phyloP scores from a whole-genome alignment of 768 basidiomycete genomes.

The Leccinellum luteum region DNA sequence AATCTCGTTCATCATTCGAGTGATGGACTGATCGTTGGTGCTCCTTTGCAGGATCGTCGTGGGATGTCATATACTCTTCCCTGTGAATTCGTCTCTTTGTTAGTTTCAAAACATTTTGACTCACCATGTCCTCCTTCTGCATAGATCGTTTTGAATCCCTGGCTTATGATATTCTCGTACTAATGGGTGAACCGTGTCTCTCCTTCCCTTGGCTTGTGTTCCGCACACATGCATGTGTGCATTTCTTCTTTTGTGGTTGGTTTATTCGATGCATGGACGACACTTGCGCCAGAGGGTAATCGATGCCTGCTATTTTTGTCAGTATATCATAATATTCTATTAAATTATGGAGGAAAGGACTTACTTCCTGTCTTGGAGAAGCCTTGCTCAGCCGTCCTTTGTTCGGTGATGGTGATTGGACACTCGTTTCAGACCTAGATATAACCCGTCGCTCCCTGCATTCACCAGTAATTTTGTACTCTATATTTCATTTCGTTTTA shows the following conservation, averaged over 20 bases:
- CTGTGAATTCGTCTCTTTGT: conserved; percentile 42
- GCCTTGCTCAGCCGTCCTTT: background rate
- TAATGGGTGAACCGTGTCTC: conserved; percentile 3
- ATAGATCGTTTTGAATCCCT: conserved; percentile 81
- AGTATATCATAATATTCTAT: background rate
- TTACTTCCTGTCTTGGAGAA: background rate
- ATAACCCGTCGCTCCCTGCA: background rate
- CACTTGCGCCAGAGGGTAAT: background rate
- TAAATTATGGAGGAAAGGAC: background rate
- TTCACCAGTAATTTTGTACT: no score
- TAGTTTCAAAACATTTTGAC: conserved; percentile 7
- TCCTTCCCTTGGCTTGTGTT: background rate
- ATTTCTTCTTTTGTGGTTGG: background rate
- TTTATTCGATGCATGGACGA: background rate
- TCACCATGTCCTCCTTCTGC: conserved; percentile 21
- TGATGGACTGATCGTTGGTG: background rate
- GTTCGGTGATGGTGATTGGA: no score
- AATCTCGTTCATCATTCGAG: background rate
- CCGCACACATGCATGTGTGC: background rate
- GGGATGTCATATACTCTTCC: conserved; percentile 70
- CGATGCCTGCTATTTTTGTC: no score
- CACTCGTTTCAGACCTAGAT: no score
- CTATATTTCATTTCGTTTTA: background rate
- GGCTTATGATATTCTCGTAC: conserved; percentile 82
- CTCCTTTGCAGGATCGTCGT: conserved; percentile 42